Percentiles rank a stretch among this genome's conserved stretches.
Conservation (phyloP, 345 rosid species). For the Moringa oleifera region DNA sequence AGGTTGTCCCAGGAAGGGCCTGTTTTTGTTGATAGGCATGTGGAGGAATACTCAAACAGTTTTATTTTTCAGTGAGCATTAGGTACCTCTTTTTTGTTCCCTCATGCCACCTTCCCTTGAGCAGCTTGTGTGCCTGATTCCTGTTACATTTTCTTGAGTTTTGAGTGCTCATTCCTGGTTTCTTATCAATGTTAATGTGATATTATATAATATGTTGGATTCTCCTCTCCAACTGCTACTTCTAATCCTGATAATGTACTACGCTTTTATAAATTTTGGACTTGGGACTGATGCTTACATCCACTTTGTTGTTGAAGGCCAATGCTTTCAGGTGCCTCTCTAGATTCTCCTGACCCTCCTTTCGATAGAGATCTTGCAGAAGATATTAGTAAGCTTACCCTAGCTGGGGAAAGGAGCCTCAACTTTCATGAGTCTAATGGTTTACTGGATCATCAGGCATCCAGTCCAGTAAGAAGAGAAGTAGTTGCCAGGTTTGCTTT, state of each 20-base stretch:
- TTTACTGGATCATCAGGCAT: conserved; percentile 25
- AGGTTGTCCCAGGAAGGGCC: no score
- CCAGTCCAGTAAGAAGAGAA: conserved; percentile 44
- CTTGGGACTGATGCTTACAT: neutral
- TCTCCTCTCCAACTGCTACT: neutral
- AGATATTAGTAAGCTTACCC: conserved; percentile 19
- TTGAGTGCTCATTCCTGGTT: no score
- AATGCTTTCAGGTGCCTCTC: conserved; percentile 14
- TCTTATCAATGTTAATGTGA: neutral
- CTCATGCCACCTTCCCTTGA: neutral
- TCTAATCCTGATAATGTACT: neutral
- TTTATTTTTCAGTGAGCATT: no score
- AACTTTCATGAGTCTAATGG: conserved; percentile 28
- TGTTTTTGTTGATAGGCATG: neutral
- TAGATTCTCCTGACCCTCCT: conserved; percentile 23
- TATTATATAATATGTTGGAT: neutral
- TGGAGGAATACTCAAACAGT: neutral
- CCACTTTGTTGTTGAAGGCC: conserved; percentile 20
- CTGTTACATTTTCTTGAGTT: neutral
- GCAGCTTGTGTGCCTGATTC: neutral
- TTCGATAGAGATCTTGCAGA: conserved; percentile 22
- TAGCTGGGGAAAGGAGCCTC: conserved; percentile 5
- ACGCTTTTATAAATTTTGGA: neutral
- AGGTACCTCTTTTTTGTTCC: neutral
- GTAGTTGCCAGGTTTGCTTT: conserved; percentile 32